Evolutionary conservation across 2,329 filamentous ascomycete species (phyloP).

Genomic region (Colletotrichum sp.): DNA sequence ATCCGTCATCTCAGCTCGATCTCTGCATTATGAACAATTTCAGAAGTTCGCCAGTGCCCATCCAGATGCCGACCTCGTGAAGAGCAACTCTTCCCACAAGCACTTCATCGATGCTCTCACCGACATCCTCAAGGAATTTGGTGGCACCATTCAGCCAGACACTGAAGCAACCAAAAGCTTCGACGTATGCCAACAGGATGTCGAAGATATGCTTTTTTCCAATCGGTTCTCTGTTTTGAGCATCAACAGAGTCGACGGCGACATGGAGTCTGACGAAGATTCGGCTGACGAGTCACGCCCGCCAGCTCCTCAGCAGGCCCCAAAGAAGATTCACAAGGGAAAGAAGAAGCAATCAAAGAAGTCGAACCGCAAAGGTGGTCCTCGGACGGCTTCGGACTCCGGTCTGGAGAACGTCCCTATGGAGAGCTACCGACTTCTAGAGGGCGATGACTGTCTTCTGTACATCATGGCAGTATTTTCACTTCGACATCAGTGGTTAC

Average conservation of each 20-base stretch:
- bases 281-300: neutral
- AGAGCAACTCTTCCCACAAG: conserved; percentile 44
- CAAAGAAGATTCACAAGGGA: conserved; percentile 17
- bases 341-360: conserved; percentile 12
- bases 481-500: conserved; percentile 38
- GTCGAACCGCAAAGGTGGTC: neutral
- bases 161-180: neutral
- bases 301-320: neutral
- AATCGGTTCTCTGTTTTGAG: neutral
- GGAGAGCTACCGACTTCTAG: conserved; percentile 48
- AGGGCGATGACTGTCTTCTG: conserved; percentile 33
- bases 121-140: conserved; percentile 38
- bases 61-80: conserved; percentile 38
- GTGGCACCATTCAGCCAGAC: conserved; percentile 30
- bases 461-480: conserved; percentile 41
- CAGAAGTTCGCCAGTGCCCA: conserved; percentile 33
- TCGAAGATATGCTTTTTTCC: neutral
- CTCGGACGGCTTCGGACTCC: neutral
- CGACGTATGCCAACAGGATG: neutral
- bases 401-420: conserved; percentile 40
- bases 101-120: conserved; percentile 46
- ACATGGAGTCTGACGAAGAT: neutral
- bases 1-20: conserved; percentile 41
- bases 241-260: neutral
- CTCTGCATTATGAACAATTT: conserved; percentile 31